A percentile compares a stretch with the other conserved stretches of the same genome.
Evolutionary conservation across 2,329 filamentous ascomycete species (phyloP).

Genomic region (Xylariaceae sp.): DNA sequence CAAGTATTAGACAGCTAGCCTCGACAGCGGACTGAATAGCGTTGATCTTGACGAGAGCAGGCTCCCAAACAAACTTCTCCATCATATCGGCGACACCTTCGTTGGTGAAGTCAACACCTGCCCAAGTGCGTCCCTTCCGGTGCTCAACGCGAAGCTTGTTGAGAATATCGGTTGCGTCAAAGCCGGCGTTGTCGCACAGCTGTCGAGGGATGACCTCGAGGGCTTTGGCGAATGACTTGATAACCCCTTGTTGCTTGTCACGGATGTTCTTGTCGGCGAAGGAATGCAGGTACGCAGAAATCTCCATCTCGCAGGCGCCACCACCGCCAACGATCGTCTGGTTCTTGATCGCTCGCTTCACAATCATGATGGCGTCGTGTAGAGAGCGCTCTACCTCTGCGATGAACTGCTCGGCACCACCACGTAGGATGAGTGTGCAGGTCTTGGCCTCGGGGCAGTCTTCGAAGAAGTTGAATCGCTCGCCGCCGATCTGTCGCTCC

Average conservation of each 20-base stretch:
- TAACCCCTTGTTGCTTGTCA: slow-evolving; percentile 94
- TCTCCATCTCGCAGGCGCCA: slow-evolving; percentile 93
- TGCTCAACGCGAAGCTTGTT: slow-evolving; percentile 96
- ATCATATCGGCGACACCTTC: slow-evolving; percentile 95
- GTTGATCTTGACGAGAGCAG: slow-evolving; percentile 92
- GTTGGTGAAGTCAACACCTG: slow-evolving; percentile 89
- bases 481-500: slow-evolving; percentile 93
- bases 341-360: slow-evolving; percentile 96
- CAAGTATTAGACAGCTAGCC: slow-evolving; percentile 89
- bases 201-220: slow-evolving; percentile 95
- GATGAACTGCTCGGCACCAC: slow-evolving; percentile 98
- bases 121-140: slow-evolving; percentile 87
- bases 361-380: slow-evolving; percentile 99
- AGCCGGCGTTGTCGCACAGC: slow-evolving; percentile 96
- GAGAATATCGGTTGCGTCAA: slow-evolving; percentile 96
- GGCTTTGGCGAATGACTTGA: slow-evolving; percentile 97
- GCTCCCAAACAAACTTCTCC: slow-evolving; percentile 96
- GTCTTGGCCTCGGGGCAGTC: slow-evolving; percentile 94
- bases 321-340: slow-evolving; percentile 91
- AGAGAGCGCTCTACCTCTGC: slow-evolving; percentile 96
- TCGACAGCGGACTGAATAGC: slow-evolving; percentile 95
- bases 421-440: slow-evolving; percentile 90
- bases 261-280: slow-evolving; percentile 90
- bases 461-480: slow-evolving; percentile 98
- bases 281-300: slow-evolving; percentile 87